Evolutionary conservation across 768 basidiomycete genomes (phyloP), one percentile per base, ranked within the genome.

Genomic region (Termitomyces sp.): DNA sequence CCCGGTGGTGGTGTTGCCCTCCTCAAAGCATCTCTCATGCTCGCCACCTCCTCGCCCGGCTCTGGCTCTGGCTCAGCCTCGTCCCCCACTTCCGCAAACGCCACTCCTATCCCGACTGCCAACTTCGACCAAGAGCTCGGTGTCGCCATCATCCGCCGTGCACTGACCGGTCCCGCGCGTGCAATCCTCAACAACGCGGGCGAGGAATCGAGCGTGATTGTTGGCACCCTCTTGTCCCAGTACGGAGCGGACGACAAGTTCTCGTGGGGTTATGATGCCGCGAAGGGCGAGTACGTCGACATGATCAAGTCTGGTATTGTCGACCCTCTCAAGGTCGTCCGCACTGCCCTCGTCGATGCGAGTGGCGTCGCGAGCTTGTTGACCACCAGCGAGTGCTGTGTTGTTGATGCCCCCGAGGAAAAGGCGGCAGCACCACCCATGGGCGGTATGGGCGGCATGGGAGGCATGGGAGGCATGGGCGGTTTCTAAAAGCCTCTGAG

Each of bases 61-160:
- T 71, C 73, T 50, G 74, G 80, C 23, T 77, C 73, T 47, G 74
- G 80, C 20, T 78, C 84, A n/a, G 66, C 81, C 12, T 72, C 72
- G 23, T 76, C 80, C 1, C 81, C 84, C 0, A 72, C 80, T 7
- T 78, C 79, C 16, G 72, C 84, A 2, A 79, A 83, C 66, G 82
- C 87, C 40, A 84, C 83, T 66, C 79, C 86, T 33, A 85, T 98
- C 68, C 73, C 82, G 20, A 93, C 90, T 0, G 75, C 78, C 73
- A 98, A 98, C 90, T 98, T 98, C 69, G 96, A 98, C 78, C 95
- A 98, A 69, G 88, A 94, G 67, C 91, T 99, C 58, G 96, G 96
- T 66, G 92, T 98, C 26, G 82, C 86, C 61, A 98, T 97, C 75
- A 91, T 97, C 73, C 86, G 88, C 35, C 86, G 91, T 32, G 95